A percentile compares a stretch with the other conserved stretches of the same genome.
Conservation (phyloP, 2,329 filamentous ascomycete genomes). For the Ophiostoma novo-ulmi region DNA sequence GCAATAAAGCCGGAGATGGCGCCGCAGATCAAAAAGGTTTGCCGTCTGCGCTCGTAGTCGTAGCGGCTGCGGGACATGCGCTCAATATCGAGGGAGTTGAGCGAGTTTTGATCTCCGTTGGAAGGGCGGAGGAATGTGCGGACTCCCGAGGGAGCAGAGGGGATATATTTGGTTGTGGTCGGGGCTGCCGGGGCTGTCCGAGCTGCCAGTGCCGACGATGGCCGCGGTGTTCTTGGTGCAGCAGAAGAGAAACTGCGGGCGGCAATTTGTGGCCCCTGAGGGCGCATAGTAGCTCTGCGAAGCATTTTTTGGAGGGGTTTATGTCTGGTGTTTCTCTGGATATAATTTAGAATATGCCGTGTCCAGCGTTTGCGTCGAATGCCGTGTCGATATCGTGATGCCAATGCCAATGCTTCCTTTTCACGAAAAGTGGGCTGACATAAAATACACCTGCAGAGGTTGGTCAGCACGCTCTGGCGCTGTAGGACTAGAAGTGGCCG, state of each 20-base stretch:
- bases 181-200: background rate
- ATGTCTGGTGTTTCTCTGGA: background rate
- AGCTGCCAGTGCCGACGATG: slow-evolving; percentile 24
- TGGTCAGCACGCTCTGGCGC: slow-evolving; percentile 7
- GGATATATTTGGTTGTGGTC: background rate
- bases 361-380: background rate
- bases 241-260: slow-evolving; percentile 25
- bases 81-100: slow-evolving; percentile 48
- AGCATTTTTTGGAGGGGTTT: background rate
- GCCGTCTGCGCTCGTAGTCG: slow-evolving; percentile 49
- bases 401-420: background rate
- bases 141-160: background rate
- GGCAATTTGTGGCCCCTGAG: background rate
- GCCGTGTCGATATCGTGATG: background rate
- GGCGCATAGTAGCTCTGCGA: background rate
- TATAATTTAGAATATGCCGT: background rate
- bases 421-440: slow-evolving; percentile 9
- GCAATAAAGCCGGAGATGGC: slow-evolving; percentile 47
- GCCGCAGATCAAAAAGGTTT: slow-evolving; percentile 49
- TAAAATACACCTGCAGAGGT: background rate
- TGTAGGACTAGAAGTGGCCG: background rate
- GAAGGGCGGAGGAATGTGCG: slow-evolving; percentile 37
- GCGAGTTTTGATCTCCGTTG: slow-evolving; percentile 28
- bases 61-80: slow-evolving; percentile 44
- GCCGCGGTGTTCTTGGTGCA: background rate